Base-by-base conservation (phyloP, 768 basidiomycete genomes). In the Cubamyces lactineus region DNA sequence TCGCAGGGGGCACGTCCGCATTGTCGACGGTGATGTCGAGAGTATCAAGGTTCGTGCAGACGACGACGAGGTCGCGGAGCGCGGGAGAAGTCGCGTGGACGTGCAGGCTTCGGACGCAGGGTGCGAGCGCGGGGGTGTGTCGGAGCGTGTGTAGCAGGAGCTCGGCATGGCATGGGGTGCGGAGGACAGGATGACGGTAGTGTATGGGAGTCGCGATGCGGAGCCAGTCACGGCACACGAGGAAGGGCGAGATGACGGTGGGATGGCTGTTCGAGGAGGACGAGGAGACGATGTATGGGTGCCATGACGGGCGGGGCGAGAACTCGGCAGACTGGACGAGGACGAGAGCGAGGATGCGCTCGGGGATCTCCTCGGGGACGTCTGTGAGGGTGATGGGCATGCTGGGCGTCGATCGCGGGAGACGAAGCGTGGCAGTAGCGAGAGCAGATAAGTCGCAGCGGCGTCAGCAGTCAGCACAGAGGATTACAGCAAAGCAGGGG, bases 131-230 rank as follows among this genome's bases (percentile, higher is more conserved):
- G 1, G 82, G 79, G 46, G 75, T 71, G 5, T 55, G 65, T 0
- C 64, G 53, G 39, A 87, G 76, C 0, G 80, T 75, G 17, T 62
- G 66, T 17, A 74, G 69, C 13, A 81, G 76, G 9, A 70, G 63
- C 12, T 66, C 63, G 0, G 84, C 73, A 23, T 85, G 81, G 12
- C 53, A 38, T 0, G 77, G 62, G 0, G 81, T 75, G 40, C 70
- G 73, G 47, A 89, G 68, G 66, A 77, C 75, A 45, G 88, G 62
- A 45, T 78, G 77, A 67, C 81, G 76, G 75, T 88, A 88, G 63
- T 85, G 78, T 13, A 86, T 76, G 1, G 86, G 86, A 0, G 80
- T 79, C 1, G 77, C 79, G 61, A 89, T 86, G 61, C 88, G 80
- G 46, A 79, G 71, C 74, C 87, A 84, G 23, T 74, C 68, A 41